Evolutionary conservation across 768 basidiomycete species (phyloP).

Genomic region (Fistulinella prunicolor): DNA sequence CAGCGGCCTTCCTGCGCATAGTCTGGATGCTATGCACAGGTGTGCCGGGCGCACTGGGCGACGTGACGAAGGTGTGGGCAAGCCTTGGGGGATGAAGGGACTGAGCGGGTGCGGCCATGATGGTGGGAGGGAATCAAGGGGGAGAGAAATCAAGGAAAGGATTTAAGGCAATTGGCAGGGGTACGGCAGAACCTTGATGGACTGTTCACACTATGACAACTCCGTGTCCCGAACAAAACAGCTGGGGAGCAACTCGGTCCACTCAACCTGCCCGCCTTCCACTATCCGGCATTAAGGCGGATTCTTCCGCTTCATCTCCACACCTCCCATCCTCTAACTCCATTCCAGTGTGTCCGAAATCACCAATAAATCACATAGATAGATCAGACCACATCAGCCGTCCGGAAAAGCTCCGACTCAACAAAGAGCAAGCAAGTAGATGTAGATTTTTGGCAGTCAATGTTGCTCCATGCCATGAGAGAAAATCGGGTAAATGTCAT

Average conservation of each 20-base stretch:
- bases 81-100: slow-evolving; percentile 71
- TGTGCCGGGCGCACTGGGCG: slow-evolving; percentile 78
- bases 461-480: not conserved
- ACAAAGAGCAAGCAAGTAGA: no score
- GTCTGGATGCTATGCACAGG: slow-evolving; percentile 89
- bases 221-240: not conserved
- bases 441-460: not conserved
- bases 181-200: not conserved
- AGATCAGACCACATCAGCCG: not conserved
- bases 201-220: not conserved
- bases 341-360: slow-evolving; percentile 2
- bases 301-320: slow-evolving; percentile 23
- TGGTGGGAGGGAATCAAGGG: slow-evolving; percentile 17
- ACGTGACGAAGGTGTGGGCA: slow-evolving; percentile 64
- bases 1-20: slow-evolving; percentile 86
- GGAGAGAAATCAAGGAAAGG: not conserved
- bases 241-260: not conserved
- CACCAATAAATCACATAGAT: not conserved
- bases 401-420: not conserved
- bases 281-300: slow-evolving; percentile 34
- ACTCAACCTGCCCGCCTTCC: not conserved
- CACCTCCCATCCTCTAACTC: not conserved
- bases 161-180: slow-evolving; percentile 9
- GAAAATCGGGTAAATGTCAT: not conserved
- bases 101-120: slow-evolving; percentile 30